Conservation (phyloP, 352 stramenopile species). For the Globisporangium orthogonon region DNA sequence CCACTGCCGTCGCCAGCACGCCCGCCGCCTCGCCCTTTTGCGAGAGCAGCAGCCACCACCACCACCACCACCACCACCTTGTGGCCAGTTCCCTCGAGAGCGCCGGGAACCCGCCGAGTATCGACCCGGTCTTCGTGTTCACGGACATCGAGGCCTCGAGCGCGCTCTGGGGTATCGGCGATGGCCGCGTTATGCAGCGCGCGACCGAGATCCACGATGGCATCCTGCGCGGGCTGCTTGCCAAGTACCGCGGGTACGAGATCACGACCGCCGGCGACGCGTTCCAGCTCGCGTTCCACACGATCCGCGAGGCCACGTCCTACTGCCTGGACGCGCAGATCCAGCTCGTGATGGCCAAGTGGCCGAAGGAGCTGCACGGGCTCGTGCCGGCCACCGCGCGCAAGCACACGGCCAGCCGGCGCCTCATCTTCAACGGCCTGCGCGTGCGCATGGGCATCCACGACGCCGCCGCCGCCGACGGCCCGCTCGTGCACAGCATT, state of each 20-base stretch:
- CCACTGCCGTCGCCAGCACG: not conserved
- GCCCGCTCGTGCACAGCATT: slow-evolving; percentile 36
- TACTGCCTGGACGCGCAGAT: slow-evolving; percentile 70
- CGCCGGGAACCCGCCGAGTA: slow-evolving; percentile 34
- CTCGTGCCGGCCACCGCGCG: slow-evolving; percentile 51
- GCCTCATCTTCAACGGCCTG: slow-evolving; percentile 51
- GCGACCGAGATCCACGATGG: slow-evolving; percentile 61
- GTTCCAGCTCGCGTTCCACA: slow-evolving; percentile 74
- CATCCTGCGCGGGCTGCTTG: slow-evolving; percentile 39
- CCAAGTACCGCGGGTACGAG: slow-evolving; percentile 61
- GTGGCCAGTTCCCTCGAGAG: slow-evolving; percentile 46
- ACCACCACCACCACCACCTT: slow-evolving; percentile 55
- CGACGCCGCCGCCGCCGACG: slow-evolving; percentile 47
- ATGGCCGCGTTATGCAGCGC: slow-evolving; percentile 49
- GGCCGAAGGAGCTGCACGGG: slow-evolving; percentile 46
- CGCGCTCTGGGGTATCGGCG: slow-evolving; percentile 50
- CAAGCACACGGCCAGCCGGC: slow-evolving; percentile 26
- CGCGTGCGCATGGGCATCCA: slow-evolving; percentile 78
- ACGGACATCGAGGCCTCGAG: slow-evolving; percentile 79
- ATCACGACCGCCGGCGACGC: slow-evolving; percentile 70
- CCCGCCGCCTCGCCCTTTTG: slow-evolving; percentile 19
- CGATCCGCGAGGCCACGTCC: slow-evolving; percentile 43
- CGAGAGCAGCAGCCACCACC: slow-evolving; percentile 29
- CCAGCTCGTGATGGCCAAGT: slow-evolving; percentile 46
- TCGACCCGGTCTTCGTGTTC: slow-evolving; percentile 57